These are phyloP conservation scores for Colletotrichum sp. DNA, from an alignment of 2,329 filamentous ascomycete genomes.

Conservation along the genomic window DNA sequence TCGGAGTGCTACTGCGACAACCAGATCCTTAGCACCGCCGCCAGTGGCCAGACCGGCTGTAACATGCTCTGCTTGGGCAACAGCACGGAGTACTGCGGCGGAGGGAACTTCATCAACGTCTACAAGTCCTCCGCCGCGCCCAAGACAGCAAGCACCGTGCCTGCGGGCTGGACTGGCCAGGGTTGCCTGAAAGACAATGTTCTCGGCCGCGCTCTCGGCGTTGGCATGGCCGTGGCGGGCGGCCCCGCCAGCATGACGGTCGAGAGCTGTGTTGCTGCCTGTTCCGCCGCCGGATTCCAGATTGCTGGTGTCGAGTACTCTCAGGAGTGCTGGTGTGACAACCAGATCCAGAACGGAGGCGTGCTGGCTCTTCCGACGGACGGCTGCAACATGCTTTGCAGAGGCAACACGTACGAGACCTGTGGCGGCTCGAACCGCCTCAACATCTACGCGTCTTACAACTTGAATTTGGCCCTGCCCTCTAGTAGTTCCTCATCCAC, in stretches of 20 bases:
- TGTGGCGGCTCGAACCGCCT: constrained; percentile 36
- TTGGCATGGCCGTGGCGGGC: too few relatives aligned
- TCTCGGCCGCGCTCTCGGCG: too few relatives aligned
- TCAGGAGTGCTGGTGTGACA: constrained; percentile 41
- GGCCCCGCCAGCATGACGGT: too few relatives aligned
- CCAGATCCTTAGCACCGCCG: constrained; percentile 28
- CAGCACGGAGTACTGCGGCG: constrained; percentile 26
- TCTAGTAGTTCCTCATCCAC: background rate
- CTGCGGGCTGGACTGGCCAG: too few relatives aligned
- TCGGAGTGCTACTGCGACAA: constrained; percentile 42
- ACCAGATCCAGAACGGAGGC: constrained; percentile 29
- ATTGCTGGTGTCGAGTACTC: constrained; percentile 43
- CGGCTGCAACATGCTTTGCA: constrained; percentile 34
- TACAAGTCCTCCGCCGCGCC: too few relatives aligned
- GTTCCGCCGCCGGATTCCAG: too few relatives aligned
- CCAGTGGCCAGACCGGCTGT: constrained; percentile 29
- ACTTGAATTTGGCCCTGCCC: background rate
- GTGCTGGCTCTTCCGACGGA: constrained; percentile 26
- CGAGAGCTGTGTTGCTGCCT: too few relatives aligned
- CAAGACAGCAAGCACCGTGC: too few relatives aligned
- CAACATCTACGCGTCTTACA: constrained; percentile 31
- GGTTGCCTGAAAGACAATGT: too few relatives aligned
- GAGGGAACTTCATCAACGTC: too few relatives aligned
- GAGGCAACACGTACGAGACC: constrained; percentile 32
- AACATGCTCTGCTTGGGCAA: constrained; percentile 36